Evolutionary conservation across 805 yeast species (phyloP), one percentile per base, ranked within the genome.

Genomic region (Wickerhamomyces ciferrii): DNA sequence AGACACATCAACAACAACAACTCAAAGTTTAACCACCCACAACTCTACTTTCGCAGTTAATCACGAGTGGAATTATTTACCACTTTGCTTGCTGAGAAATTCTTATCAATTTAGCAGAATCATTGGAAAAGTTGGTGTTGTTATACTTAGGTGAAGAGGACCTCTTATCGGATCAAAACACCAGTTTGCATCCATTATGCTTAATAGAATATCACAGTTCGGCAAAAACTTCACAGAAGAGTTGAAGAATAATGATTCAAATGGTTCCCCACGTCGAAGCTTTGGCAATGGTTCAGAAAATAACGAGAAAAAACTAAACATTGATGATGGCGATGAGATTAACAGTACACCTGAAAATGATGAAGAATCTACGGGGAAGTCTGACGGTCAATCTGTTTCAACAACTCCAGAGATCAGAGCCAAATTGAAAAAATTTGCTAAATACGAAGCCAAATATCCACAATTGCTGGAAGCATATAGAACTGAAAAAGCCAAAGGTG

Each of bases 381-480:
- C 48, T 15, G 35, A 31, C 25, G 51, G 47, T 15, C 47, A 40
- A 31, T 29, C 48, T 18, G 45, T 58, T 18, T 54, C 23, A 18
- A 45, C 85, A 31, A 79, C 88, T 0, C 74, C 76, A 2, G 79
- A 76, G 5, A 65, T 89, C 17, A 75, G 76, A 48, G 66, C 81
- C 6, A 85, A 83, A 56, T 65, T 90, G 63, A 75, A 75, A 46
- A 91, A 88, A 67, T 87, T 86, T 58, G 79, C 75, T 47, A 90
- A 89, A 62, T 92, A 91, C 63, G 98, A 92, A 62, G 85, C 84
- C 43, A 90, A 89, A 62, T 92, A 94, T 60, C 99, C 99, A 0
- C 68, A 81, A 39, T 69, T 92, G 15, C 73, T 90, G 43, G 84
- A 84, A 39, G 97, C 98, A 0, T 94, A 88, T 67, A 87, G 89